Percentiles rank a stretch among this genome's conserved stretches.
These are phyloP conservation scores for Annona squamosa DNA, from an alignment of 164 flowering plant species.

Conservation along the genomic window DNA sequence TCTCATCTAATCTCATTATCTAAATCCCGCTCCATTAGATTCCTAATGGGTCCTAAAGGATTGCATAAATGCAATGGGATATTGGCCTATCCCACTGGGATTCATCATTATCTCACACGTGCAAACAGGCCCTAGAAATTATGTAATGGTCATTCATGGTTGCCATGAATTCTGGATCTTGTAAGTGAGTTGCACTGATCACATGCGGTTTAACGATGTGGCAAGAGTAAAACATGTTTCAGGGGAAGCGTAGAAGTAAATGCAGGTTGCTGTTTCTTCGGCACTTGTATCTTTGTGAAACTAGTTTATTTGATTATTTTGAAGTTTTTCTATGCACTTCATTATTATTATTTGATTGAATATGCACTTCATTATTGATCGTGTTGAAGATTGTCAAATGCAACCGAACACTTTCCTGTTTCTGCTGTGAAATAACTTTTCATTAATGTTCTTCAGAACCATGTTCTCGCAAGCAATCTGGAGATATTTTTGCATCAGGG, in stretches of 20 bases:
- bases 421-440: background rate
- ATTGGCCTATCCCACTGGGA: background rate
- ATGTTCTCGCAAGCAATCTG: slow-evolving; percentile 21
- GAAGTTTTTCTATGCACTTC: too few species aligned
- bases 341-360: too few species aligned
- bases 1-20: too few species aligned
- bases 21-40: too few species aligned
- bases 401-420: background rate
- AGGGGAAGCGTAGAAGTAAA: background rate
- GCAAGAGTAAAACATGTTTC: too few species aligned
- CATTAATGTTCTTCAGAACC: slow-evolving; percentile 28
- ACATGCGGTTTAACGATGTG: background rate
- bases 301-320: background rate
- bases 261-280: background rate
- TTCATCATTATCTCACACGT: background rate
- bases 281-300: too few species aligned
- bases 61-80: background rate
- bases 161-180: background rate
- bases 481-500: slow-evolving; percentile 25
- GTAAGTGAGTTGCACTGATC: background rate
- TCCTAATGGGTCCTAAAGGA: too few species aligned
- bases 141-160: background rate
- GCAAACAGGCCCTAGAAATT: background rate
- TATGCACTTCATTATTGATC: too few species aligned
- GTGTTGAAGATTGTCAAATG: background rate